Conservation (phyloP, 164 flowering plant genomes). For the Vitis labrusca region DNA sequence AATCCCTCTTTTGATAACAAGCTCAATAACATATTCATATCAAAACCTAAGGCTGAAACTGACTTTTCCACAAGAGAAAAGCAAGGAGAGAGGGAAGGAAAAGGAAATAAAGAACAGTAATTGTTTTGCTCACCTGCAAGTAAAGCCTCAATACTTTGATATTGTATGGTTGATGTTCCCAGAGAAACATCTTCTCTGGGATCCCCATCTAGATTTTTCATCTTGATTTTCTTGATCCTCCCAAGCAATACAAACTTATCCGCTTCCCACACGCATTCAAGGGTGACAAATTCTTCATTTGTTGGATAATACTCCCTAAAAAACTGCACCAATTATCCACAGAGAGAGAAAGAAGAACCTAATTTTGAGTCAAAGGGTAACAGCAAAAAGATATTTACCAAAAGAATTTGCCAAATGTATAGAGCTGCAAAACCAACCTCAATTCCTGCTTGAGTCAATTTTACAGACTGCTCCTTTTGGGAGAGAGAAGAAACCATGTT, state of each 20-base stretch:
- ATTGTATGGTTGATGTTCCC: conserved; percentile 27
- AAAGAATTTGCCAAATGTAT: neutral
- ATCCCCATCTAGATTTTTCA: conserved; percentile 19
- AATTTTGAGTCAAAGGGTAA: neutral
- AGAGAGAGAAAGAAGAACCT: neutral
- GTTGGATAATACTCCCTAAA: conserved; percentile 67
- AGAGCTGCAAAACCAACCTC: conserved; percentile 44
- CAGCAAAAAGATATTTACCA: neutral
- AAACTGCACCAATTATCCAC: conserved; percentile 41
- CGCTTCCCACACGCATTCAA: conserved; percentile 63
- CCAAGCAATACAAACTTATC: conserved; percentile 70
- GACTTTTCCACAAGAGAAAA: neutral
- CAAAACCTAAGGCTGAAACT: neutral
- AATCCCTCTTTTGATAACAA: neutral
- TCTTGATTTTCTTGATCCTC: conserved; percentile 23
- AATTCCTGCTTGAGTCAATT: conserved; percentile 55
- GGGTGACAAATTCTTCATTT: conserved; percentile 34
- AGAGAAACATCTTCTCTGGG: conserved; percentile 14
- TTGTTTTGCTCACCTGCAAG: conserved; percentile 51
- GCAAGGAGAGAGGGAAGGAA: neutral
- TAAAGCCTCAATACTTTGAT: conserved; percentile 44
- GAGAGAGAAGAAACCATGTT: conserved; percentile 65
- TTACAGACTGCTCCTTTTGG: conserved; percentile 57
- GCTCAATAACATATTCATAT: neutral
- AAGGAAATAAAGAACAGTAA: neutral